Base-by-base conservation (phyloP, 805 yeast genomes). In the Teunomyces aglyptinius region DNA sequence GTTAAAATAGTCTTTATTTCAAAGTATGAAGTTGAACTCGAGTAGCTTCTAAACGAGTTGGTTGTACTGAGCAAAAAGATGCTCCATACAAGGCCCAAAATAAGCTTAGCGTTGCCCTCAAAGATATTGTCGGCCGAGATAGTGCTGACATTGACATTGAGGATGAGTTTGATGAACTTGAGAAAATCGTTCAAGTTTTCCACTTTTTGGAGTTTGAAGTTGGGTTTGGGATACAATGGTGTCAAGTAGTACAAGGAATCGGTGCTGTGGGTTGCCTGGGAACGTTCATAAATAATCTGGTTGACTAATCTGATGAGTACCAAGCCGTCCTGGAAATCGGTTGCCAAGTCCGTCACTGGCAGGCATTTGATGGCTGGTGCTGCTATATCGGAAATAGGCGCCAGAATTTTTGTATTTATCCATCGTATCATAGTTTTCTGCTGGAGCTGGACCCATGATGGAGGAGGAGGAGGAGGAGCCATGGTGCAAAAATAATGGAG, bases 71-170 rank as follows among this genome's bases (percentile, higher is more conserved):
- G 70, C 38, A 76, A 59, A 43, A 77, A 72, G 27, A 78, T 54
- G 12, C 73, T 61, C 83, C 83, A 79, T 1, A 77, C 58, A 32
- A 78, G 60, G 5, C 81, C 81, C 48, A 78, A 54, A 11, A 71
- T 71, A 33, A 76, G 57, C 53, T 78, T 79, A 33, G 64, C 51
- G 55, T 78, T 71, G 1, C 80, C 80, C 20, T 73, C 80, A 19
- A 67, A 67, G 4, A 79, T 69, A 58, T 76, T 76, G 36, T 78
- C 82, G 7, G 80, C 71, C 18, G 76, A 75, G 38, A 79, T 71
- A 49, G 68, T 71, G 50, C 68, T 62, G 15, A 73, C 62, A 45
- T 71, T 76, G 27, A 78, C 55, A 20, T 72, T 64, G 40, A 69
- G 58, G 38, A 69, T 64, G 22, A 68, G 58, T 38, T 68, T 66